Evolutionary conservation across 164 flowering plant species (phyloP), one percentile per base, ranked within the genome.

Genomic region (Hamamelis virginiana): DNA sequence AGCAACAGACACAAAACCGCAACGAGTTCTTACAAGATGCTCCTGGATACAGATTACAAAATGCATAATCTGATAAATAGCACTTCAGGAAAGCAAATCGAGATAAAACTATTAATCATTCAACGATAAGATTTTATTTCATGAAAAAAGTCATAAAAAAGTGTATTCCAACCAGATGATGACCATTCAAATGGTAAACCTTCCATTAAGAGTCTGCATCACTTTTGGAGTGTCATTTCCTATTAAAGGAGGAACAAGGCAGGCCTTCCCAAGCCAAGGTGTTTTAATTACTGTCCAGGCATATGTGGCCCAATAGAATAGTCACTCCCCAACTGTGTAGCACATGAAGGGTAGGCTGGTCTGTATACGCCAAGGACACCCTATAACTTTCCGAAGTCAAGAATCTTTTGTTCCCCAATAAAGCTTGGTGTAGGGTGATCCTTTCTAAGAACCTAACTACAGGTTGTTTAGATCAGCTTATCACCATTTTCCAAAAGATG

Each of bases 1-100:
- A 41, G 82, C 62, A 64, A 88, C 92, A 51, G 86, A 86, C 2
- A 88, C 80, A 67, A 67, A 57, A 61, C 90, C 90, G 64, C 59
- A 46, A 53, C 80, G 48, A 51, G 92, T 88, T 69, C 68, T 63
- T 51, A 88, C 67, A 68, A 72, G 70, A 69, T 82, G 74, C 73
- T 86, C 92, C 92, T 88, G 85, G 51, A 59, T 21, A 69, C 58
- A 59, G 14, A 53, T 27, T 1, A 65, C 0, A n/a, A 46, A 21
- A 53, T 23, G 21, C 13, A 48, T n/a, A 27, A 3, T 43, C 23
- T 8, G 38, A 66, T 47, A 63, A 57, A 55, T 43, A 52, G 21
- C 16, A 43, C 19, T 23, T 14, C 58, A 50, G 14, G 53, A n/a
- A 65, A 65, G 22, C 4, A n/a, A 65, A 65, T 14, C 2, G 19